A percentile compares a stretch with the other conserved stretches of the same genome.
Evolutionary conservation across 768 basidiomycete species (phyloP).

Genomic region (Suillus lakei): DNA sequence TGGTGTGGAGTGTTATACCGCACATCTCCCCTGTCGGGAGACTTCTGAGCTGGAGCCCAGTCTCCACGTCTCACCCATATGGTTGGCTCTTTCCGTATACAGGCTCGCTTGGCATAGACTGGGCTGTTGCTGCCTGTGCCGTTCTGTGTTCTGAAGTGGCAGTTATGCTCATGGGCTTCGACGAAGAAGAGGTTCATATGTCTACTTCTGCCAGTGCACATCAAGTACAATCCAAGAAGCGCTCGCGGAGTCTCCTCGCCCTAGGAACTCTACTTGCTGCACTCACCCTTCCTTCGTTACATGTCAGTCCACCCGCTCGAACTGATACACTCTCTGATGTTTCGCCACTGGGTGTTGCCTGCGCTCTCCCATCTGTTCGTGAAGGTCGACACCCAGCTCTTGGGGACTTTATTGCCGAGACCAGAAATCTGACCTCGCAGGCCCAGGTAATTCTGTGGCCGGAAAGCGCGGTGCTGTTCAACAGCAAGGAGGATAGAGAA

Average conservation of each 20-base stretch:
- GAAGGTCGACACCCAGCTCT: constrained; percentile 51
- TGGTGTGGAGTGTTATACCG: constrained; percentile 59
- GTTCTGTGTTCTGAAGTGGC: constrained; percentile 59
- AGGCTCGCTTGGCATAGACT: constrained; percentile 69
- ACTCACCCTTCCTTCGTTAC: constrained; percentile 62
- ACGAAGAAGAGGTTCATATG: constrained; percentile 18
- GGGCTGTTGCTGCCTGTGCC: constrained; percentile 76
- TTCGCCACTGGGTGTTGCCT: constrained; percentile 67
- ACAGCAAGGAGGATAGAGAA: constrained; percentile 50
- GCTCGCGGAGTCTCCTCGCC: constrained; percentile 33
- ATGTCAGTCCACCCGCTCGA: constrained; percentile 44
- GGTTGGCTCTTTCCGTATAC: constrained; percentile 61
- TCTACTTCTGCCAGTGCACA: constrained; percentile 10
- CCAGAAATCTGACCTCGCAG: constrained; percentile 39
- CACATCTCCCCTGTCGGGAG: constrained; percentile 71
- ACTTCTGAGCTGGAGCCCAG: constrained; percentile 72
- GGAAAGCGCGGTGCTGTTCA: constrained; percentile 75
- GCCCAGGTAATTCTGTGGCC: constrained; percentile 78
- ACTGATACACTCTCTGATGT: constrained; percentile 39
- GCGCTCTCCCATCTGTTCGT: constrained; percentile 60
- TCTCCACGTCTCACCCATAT: constrained; percentile 57
- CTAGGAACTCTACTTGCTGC: constrained; percentile 47
- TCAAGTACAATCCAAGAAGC: constrained; percentile 5
- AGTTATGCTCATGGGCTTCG: constrained; percentile 56
- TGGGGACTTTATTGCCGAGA: constrained; percentile 65